Conservation (phyloP, 257 asterid species). For the Nemophila menziesii region DNA sequence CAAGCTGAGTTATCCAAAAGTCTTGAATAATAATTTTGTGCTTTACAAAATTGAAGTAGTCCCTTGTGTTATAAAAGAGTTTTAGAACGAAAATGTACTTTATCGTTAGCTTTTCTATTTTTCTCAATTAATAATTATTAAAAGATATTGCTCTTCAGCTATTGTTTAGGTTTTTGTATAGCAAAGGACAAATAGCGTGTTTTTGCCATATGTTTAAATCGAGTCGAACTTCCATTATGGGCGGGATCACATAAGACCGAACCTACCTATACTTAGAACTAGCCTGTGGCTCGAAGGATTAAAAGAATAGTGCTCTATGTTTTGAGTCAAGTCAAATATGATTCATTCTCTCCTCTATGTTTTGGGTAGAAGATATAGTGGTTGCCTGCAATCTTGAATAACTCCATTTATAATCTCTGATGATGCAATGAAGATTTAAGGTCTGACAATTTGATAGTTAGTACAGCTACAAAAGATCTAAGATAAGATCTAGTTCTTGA, state of each 20-base stretch:
- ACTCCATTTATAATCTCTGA: conserved; percentile 14
- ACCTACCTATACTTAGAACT: conserved; percentile 15
- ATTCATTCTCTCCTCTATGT: not conserved
- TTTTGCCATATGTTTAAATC: no score
- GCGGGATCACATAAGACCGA: conserved; percentile 8
- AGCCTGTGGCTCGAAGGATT: conserved; percentile 40
- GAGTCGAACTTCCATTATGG: no score
- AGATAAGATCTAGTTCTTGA: conserved; percentile 36
- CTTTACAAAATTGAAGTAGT: no score
- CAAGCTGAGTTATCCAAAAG: no score
- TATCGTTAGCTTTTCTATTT: no score
- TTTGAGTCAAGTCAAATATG: conserved; percentile 11
- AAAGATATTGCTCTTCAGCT: no score
- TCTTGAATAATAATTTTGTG: no score
- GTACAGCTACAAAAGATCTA: conserved; percentile 66
- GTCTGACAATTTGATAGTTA: conserved; percentile 17
- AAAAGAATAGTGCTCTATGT: conserved; percentile 43
- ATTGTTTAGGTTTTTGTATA: no score
- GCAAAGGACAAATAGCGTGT: no score
- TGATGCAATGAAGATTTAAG: conserved; percentile 51
- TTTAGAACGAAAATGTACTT: no score
- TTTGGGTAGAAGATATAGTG: conserved; percentile 23
- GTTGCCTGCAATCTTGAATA: conserved; percentile 30
- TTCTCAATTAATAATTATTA: no score
- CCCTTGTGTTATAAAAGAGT: no score